Evolutionary conservation across 116 monocot species (phyloP).

Genomic region (Dioscorea cayenensis): DNA sequence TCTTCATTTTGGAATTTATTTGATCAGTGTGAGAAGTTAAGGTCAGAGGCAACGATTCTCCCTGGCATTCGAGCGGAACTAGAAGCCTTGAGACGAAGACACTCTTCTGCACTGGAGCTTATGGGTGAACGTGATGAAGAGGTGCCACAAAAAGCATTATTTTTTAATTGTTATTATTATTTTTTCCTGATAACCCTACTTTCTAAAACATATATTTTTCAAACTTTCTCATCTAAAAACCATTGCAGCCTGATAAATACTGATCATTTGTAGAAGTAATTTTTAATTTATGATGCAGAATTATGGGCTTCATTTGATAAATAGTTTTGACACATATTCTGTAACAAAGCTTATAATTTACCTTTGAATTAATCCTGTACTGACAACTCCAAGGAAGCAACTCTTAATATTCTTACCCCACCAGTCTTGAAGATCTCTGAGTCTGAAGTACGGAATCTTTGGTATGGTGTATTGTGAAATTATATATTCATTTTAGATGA

Average conservation of each 20-base stretch:
- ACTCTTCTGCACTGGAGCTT: constrained; percentile 89
- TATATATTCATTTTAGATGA: neutral
- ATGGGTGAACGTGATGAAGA: constrained; percentile 99
- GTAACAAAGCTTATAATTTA: neutral
- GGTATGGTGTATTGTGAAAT: neutral
- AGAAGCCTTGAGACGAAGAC: constrained; percentile 83
- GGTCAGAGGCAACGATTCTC: constrained; percentile 57
- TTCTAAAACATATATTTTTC: neutral
- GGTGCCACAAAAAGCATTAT: constrained; percentile 27
- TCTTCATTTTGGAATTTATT: neutral
- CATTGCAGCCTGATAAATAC: too few species aligned
- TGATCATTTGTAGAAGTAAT: too few species aligned
- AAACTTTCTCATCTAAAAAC: too few species aligned
- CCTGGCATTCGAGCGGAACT: constrained; percentile 83
- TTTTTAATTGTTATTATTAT: neutral
- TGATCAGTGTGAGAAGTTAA: constrained; percentile 81
- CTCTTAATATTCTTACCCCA: neutral
- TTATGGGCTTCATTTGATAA: neutral
- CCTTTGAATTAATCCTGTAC: too few species aligned
- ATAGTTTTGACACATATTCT: neutral
- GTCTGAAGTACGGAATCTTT: neutral
- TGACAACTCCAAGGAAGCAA: too few species aligned
- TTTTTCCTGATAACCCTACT: neutral
- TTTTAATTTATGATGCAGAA: neutral
- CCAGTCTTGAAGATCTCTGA: neutral